phyloP scores from a whole-genome alignment of 305 asterid species.

The Solanum chacoense region DNA sequence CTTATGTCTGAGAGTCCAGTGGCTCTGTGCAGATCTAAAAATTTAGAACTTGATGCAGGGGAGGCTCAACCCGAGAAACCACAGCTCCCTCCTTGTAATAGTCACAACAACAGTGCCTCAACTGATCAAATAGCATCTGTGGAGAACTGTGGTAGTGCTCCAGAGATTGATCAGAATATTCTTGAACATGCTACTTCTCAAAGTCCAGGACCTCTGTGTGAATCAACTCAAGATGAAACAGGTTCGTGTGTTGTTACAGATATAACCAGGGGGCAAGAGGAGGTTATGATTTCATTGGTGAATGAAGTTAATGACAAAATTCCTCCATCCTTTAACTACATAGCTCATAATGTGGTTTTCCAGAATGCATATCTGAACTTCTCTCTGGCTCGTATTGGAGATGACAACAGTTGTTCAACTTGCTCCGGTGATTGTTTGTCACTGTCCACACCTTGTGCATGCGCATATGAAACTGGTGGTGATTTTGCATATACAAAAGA shows the following conservation, averaged over 20 bases:
- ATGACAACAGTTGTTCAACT: constrained; percentile 34
- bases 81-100: constrained; percentile 23
- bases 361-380: constrained; percentile 43
- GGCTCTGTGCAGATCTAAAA: constrained; percentile 8
- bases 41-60: constrained; percentile 20
- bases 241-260: constrained; percentile 30
- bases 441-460: constrained; percentile 41
- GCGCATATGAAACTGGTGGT: constrained; percentile 38
- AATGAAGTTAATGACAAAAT: constrained; percentile 46
- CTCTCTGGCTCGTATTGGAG: constrained; percentile 41
- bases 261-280: constrained; percentile 59
- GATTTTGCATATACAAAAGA: constrained; percentile 47
- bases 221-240: constrained; percentile 20
- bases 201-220: constrained; percentile 17
- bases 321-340: constrained; percentile 43
- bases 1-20: constrained; percentile 5
- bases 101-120: constrained; percentile 11
- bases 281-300: constrained; percentile 27
- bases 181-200: constrained; percentile 21
- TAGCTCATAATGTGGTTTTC: constrained; percentile 45
- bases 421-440: constrained; percentile 55
- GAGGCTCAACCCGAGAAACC: constrained; percentile 15
- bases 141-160: constrained; percentile 17
- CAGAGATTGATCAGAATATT: constrained; percentile 19
- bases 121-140: constrained; percentile 17